Conservation (phyloP, 169 alveolate genomes). For the Plasmodium sp. region DNA sequence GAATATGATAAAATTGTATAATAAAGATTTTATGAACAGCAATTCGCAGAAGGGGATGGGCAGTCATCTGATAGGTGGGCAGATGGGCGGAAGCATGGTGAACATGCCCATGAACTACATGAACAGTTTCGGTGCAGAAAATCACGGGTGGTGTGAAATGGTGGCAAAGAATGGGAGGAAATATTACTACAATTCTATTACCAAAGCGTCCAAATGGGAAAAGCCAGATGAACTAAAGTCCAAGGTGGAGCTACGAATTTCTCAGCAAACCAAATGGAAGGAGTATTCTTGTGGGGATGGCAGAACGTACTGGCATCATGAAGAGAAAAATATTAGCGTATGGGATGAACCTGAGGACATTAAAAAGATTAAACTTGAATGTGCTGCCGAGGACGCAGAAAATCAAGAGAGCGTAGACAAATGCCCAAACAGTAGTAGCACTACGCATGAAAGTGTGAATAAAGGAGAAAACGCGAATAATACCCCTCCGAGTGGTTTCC, state of each 20-base stretch:
- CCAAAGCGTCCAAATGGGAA: conserved; percentile 87
- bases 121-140: conserved; percentile 17
- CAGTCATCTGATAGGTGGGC: neutral
- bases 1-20: conserved; percentile 60
- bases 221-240: conserved; percentile 87
- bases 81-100: conserved; percentile 5
- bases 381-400: conserved; percentile 39
- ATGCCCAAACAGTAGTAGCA: neutral
- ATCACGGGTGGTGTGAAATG: conserved; percentile 84
- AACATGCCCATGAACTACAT: conserved; percentile 6
- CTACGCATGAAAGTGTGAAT: neutral
- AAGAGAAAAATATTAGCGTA: conserved; percentile 61
- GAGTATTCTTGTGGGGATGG: conserved; percentile 72
- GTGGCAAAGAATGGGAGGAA: conserved; percentile 87
- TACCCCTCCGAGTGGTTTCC: neutral
- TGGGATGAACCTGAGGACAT: conserved; percentile 84
- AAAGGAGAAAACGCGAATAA: conserved; percentile 6
- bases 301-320: conserved; percentile 69
- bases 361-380: conserved; percentile 71
- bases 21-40: conserved; percentile 14
- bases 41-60: conserved; percentile 21
- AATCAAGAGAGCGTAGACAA: neutral
- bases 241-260: conserved; percentile 72
- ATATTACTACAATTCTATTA: conserved; percentile 83
- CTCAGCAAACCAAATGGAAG: conserved; percentile 79